Evolutionary conservation across 1,139 yeast species (phyloP).

Genomic region (Saccharomycopsis hybrid): DNA sequence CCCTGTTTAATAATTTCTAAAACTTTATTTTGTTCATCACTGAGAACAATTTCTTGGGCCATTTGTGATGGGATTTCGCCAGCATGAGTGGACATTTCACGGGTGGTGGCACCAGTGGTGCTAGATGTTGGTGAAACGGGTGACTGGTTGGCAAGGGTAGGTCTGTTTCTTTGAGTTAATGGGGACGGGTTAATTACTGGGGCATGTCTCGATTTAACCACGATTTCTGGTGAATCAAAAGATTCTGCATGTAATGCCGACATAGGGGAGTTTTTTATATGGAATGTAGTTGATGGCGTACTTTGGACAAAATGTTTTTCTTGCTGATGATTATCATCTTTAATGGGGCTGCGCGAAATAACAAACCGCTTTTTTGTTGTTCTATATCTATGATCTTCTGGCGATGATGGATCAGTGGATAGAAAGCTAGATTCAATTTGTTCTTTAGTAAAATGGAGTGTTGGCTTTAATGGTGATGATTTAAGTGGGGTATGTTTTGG

Average conservation of each 20-base stretch:
- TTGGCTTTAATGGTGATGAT: too few relatives aligned
- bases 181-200: background rate
- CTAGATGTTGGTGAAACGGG: background rate
- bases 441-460: too few relatives aligned
- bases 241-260: background rate
- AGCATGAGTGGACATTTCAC: background rate
- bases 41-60: constrained; percentile 34
- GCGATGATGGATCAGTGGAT: constrained; percentile 10
- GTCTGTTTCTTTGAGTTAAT: background rate
- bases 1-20: constrained; percentile 59
- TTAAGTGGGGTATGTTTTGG: too few relatives aligned
- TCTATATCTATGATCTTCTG: constrained; percentile 9
- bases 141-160: background rate
- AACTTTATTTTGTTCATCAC: constrained; percentile 68
- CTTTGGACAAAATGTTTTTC: too few relatives aligned
- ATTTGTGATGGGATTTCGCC: background rate
- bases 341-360: background rate
- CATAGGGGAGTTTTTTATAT: background rate
- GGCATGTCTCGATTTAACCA: background rate
- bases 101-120: background rate
- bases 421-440: background rate
- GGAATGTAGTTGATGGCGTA: background rate
- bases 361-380: constrained; percentile 10
- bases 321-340: background rate
- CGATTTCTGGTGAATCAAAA: background rate